Base-by-base conservation (phyloP, 2,329 filamentous ascomycete species). In the Lecanicillium sp. region DNA sequence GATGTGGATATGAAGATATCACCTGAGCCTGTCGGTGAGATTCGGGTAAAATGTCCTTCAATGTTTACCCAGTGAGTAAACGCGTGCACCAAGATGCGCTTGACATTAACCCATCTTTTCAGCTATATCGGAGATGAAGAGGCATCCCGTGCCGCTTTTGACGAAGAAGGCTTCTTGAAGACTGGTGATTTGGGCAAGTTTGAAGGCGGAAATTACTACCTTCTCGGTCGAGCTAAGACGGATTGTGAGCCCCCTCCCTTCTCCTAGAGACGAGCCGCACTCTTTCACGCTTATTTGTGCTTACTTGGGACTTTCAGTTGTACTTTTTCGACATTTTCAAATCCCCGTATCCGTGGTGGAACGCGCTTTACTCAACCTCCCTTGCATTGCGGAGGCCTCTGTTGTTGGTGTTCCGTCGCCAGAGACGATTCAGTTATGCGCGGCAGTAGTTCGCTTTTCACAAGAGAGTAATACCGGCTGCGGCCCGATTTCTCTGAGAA, bases 151-250 rank as follows among this genome's bases (percentile, higher is more conserved):
- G 88, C 88, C 64, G 76, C 84, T 0, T 75, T 95, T 44, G 87
- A 89, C 7, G 74, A 81, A 21, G 87, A 95, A 53, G 90, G 90
- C 52, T 95, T 89, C 88, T 95, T 95, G 76, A 84, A 84, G 61
- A 95, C 89, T 0, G 90, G 90, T 43, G 90, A 95, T 61, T 87
- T 95, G 54, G 86, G 81, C 60, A 77, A 81, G 49, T 73, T 95
- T 14, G 88, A 32, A 10, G 49, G 53, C n/a, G 55, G 55, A 33
- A 53, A 58, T 17, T 56, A 50, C 21, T 37, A 54, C 6, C 26
- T 29, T 12, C 7, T 29, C 7, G 26, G 26, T 29, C 26, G 26
- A 7, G 26, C 7, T 7, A 29, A 12, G 7, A 7, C 26, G 12
- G 26, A 29, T 29, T 29, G 26, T 29, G 12, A 29, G 26, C 12